Evolutionary conservation across 2,329 filamentous ascomycete genomes (phyloP).

Genomic region (Colletotrichum australisinense): DNA sequence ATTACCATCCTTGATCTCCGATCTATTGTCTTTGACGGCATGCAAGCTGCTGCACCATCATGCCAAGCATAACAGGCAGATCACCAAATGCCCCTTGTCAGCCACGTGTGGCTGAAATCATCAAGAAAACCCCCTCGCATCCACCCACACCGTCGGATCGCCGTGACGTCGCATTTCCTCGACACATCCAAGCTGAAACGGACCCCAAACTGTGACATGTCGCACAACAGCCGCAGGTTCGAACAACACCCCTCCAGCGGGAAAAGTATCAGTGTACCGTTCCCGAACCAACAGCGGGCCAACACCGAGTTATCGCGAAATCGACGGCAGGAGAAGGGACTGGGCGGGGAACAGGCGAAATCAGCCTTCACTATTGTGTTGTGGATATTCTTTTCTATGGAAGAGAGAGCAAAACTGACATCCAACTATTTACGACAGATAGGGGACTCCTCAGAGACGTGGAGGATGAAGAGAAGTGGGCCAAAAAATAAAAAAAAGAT

Average conservation of each 20-base stretch:
- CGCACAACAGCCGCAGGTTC: conserved; percentile 28
- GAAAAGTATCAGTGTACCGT: neutral
- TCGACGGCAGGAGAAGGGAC: neutral
- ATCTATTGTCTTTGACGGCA: too few species aligned
- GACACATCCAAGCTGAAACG: conserved; percentile 28
- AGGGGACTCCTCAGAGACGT: neutral
- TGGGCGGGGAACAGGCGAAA: neutral
- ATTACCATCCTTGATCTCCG: too few species aligned
- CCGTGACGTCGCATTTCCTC: conserved; percentile 17
- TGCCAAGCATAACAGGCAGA: neutral
- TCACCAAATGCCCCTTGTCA: neutral
- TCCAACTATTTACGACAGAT: conserved; percentile 33
- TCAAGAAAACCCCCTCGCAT: neutral
- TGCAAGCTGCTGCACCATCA: neutral
- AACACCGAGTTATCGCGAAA: neutral
- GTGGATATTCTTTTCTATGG: conserved; percentile 25
- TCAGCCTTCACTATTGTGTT: neutral
- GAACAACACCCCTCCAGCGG: neutral
- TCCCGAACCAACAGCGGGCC: neutral
- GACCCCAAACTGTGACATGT: conserved; percentile 29
- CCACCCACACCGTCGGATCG: conserved; percentile 3
- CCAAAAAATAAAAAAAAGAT: conserved; percentile 8
- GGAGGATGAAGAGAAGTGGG: conserved; percentile 4
- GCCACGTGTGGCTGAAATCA: conserved; percentile 23
- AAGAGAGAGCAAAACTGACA: neutral